Conservation (phyloP, 1,284 basidiomycete genomes). For the Cryptococcus sp. region DNA sequence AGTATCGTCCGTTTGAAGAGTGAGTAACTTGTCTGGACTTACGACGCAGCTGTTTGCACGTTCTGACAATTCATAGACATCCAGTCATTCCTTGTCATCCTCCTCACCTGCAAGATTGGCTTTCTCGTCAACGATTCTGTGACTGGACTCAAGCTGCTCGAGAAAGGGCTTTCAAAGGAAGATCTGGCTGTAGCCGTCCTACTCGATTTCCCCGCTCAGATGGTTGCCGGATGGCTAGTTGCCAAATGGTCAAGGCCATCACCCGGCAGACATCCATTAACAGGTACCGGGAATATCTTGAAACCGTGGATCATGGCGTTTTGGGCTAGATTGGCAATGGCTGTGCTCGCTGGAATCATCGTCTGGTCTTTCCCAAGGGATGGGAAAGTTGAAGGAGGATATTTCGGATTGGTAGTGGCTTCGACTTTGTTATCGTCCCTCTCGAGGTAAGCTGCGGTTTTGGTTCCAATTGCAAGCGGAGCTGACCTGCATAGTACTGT, state of each 20-base stretch:
- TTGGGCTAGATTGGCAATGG: constrained; percentile 74
- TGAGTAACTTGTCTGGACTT: constrained; percentile 47
- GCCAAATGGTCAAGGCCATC: constrained; percentile 73
- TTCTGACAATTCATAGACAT: constrained; percentile 59
- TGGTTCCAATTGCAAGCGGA: background rate
- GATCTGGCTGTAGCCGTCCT: constrained; percentile 92
- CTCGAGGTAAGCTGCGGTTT: constrained; percentile 59
- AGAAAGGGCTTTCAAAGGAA: constrained; percentile 92
- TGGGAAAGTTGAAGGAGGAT: constrained; percentile 50
- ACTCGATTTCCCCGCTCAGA: constrained; percentile 97
- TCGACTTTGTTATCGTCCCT: constrained; percentile 84
- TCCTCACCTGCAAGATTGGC: constrained; percentile 90
- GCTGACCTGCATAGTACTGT: constrained; percentile 62
- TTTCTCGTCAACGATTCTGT: constrained; percentile 94
- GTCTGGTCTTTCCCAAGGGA: constrained; percentile 73
- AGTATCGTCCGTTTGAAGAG: constrained; percentile 85
- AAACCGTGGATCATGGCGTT: constrained; percentile 88
- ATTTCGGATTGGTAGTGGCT: constrained; percentile 72
- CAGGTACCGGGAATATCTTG: constrained; percentile 51
- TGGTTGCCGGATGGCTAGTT: constrained; percentile 91
- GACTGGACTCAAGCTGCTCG: constrained; percentile 89
- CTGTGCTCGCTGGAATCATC: constrained; percentile 66
- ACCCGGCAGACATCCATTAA: constrained; percentile 24
- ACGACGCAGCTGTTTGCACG: background rate
- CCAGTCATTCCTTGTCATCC: constrained; percentile 79